phyloP scores from a whole-genome alignment of 2,329 filamentous ascomycete species.

The Dichotomopilus funicola region DNA sequence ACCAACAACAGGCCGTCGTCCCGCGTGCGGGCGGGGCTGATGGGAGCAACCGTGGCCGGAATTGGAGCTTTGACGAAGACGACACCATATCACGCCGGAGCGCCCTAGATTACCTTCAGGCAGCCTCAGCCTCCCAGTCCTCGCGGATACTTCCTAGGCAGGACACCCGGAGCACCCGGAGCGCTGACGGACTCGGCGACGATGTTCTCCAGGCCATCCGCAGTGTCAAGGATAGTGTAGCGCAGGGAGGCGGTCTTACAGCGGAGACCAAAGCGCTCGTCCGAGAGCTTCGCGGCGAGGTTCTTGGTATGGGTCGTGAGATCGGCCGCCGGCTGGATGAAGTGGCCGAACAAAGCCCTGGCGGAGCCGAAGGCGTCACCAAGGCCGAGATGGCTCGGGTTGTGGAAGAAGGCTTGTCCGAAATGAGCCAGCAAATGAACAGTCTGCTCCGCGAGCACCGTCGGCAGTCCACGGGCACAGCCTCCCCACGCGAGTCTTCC shows the following conservation, averaged over 20 bases:
- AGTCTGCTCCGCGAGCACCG: constrained; percentile 69
- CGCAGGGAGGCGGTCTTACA: constrained; percentile 80
- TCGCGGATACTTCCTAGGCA: constrained; percentile 41
- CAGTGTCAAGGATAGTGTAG: constrained; percentile 84
- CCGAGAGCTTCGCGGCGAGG: constrained; percentile 82
- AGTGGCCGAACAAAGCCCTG: constrained; percentile 38
- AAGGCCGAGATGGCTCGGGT: constrained; percentile 69
- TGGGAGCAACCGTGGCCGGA: constrained; percentile 27
- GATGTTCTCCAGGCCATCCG: constrained; percentile 78
- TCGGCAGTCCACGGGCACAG: constrained; percentile 58
- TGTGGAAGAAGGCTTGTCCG: constrained; percentile 70
- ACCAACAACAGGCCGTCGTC: constrained; percentile 39
- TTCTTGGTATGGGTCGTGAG: constrained; percentile 89
- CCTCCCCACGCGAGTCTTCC: constrained; percentile 50
- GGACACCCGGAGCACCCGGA: constrained; percentile 35
- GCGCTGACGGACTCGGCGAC: constrained; percentile 58
- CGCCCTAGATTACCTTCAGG: constrained; percentile 32
- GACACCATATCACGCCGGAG: constrained; percentile 28
- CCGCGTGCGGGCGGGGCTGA: constrained; percentile 27
- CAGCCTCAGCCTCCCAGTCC: constrained; percentile 34
- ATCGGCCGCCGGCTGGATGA: constrained; percentile 82
- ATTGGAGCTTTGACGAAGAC: constrained; percentile 39
- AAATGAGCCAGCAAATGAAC: constrained; percentile 80
- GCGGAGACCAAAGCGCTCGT: constrained; percentile 89
- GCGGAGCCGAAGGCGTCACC: constrained; percentile 45